phyloP scores from a whole-genome alignment of 441 rosid species.

The Adansonia madagascariensis region DNA sequence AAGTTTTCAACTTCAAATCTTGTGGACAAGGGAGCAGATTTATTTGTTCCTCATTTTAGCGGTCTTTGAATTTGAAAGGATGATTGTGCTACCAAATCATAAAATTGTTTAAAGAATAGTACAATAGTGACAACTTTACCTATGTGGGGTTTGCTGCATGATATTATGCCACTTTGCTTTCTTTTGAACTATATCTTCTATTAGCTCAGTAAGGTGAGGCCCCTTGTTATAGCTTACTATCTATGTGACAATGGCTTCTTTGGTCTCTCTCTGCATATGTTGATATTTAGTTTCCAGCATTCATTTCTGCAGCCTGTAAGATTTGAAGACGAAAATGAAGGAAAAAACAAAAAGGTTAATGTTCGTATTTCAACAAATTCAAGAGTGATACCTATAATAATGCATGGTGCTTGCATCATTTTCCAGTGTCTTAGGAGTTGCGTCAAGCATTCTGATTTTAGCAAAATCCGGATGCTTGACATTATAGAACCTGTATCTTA shows the following conservation, averaged over 20 bases:
- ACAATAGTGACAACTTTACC: neutral
- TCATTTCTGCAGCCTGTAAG: neutral
- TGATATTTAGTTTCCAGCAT: neutral
- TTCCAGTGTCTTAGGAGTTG: neutral
- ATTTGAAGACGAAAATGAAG: slow-evolving; percentile 1
- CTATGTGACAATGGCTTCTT: neutral
- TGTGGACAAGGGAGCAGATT: neutral
- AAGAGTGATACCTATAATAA: neutral
- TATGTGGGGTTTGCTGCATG: neutral
- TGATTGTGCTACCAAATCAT: neutral
- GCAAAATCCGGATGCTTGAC: neutral
- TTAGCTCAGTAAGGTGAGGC: neutral
- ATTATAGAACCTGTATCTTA: neutral
- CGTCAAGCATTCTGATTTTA: neutral
- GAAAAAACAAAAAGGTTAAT: neutral
- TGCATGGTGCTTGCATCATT: neutral
- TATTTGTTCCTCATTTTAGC: neutral
- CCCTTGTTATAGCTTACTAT: neutral
- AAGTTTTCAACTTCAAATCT: neutral
- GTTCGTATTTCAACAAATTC: neutral
- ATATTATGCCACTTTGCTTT: neutral
- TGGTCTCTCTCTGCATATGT: neutral
- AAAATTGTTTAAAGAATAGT: neutral
- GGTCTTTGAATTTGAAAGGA: neutral
- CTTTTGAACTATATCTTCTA: neutral